A percentile compares a stretch with the other conserved stretches of the same genome.
phyloP scores from a whole-genome alignment of 1,139 yeast species.

The Casaregolazyma suthepensis region DNA sequence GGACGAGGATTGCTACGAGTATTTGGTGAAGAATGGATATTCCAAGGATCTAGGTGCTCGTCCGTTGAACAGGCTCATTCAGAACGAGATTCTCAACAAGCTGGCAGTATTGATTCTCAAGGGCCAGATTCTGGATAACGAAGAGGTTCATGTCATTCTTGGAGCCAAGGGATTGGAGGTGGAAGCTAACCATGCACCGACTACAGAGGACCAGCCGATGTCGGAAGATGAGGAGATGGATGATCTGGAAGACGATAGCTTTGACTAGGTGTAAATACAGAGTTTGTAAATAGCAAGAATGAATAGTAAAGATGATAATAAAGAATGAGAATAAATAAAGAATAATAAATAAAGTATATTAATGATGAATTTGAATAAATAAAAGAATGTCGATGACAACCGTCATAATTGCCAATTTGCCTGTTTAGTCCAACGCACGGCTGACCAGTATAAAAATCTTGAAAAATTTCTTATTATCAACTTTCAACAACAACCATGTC shows the following conservation, averaged over 20 bases:
- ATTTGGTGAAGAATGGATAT: slow-evolving; percentile 70
- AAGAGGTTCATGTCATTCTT: slow-evolving; percentile 60
- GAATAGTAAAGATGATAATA: too few relatives aligned
- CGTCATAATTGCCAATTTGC: background rate
- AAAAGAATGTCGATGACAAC: background rate
- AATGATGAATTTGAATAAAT: background rate
- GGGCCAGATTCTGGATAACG: slow-evolving; percentile 86
- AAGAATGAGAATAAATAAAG: too few relatives aligned
- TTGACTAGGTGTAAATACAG: background rate
- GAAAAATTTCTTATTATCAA: background rate
- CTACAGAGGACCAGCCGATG: slow-evolving; percentile 48
- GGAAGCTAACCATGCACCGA: slow-evolving; percentile 75
- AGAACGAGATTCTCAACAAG: slow-evolving; percentile 75
- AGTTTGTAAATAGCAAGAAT: background rate
- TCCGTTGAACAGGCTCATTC: slow-evolving; percentile 92
- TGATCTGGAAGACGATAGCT: slow-evolving; percentile 6
- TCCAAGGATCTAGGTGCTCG: slow-evolving; percentile 95
- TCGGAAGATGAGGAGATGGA: slow-evolving; percentile 37
- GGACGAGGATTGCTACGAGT: slow-evolving; percentile 69
- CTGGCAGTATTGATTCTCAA: slow-evolving; percentile 82
- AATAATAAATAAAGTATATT: too few relatives aligned
- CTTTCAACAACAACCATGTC: slow-evolving; percentile 17
- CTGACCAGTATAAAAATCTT: background rate
- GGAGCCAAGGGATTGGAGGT: slow-evolving; percentile 66
- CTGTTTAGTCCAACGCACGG: background rate